These are phyloP conservation scores for Yarrowia galli DNA, from an alignment of 1,139 yeast genomes.

Conservation along the genomic window DNA sequence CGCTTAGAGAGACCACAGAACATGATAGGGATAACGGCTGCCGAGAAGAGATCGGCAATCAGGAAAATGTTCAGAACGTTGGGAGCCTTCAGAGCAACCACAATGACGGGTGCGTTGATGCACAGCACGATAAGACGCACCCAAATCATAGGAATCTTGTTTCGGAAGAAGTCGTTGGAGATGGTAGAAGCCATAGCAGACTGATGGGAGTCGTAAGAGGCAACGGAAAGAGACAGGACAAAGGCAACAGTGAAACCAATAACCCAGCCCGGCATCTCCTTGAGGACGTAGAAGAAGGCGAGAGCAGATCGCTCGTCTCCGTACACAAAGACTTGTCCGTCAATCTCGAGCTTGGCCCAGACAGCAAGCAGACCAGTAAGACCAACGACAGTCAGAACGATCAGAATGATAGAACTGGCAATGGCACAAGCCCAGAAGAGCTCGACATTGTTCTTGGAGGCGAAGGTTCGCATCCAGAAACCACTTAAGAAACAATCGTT, in stretches of 20 bases:
- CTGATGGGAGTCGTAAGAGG: constrained; percentile 88
- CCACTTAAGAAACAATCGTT: constrained; percentile 92
- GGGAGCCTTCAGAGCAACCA: constrained; percentile 82
- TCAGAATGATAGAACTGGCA: constrained; percentile 71
- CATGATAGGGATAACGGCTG: constrained; percentile 85
- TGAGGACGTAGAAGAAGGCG: constrained; percentile 70
- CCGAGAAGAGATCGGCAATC: constrained; percentile 87
- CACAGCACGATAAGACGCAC: constrained; percentile 75
- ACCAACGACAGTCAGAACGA: constrained; percentile 75
- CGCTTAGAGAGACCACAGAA: constrained; percentile 73
- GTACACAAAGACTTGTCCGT: constrained; percentile 37
- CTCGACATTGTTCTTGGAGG: constrained; percentile 79
- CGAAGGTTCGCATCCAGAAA: constrained; percentile 93
- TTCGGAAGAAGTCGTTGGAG: constrained; percentile 88
- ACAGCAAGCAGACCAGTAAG: constrained; percentile 86
- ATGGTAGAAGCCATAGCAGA: constrained; percentile 89
- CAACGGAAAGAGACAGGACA: constrained; percentile 75
- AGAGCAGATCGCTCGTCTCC: constrained; percentile 53
- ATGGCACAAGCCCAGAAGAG: constrained; percentile 75
- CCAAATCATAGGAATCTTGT: constrained; percentile 69
- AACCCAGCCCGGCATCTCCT: constrained; percentile 85
- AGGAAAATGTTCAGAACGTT: constrained; percentile 85
- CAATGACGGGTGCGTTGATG: constrained; percentile 83
- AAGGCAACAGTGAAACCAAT: constrained; percentile 83
- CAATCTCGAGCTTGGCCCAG: constrained; percentile 78